Conservation (phyloP, 164 flowering plant species). For the Pachysandra terminalis region DNA sequence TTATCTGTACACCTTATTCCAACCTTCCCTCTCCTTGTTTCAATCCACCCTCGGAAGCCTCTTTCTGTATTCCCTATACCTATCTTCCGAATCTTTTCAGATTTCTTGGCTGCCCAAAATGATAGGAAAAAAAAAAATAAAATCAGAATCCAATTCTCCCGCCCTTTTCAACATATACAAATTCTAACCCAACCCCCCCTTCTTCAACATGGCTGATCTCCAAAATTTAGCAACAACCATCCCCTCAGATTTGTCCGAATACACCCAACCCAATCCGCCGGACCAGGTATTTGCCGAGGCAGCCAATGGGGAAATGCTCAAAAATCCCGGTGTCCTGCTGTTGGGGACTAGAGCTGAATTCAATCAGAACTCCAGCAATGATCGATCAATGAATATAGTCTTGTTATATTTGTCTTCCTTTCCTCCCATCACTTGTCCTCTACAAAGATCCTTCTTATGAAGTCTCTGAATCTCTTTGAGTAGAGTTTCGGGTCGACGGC, state of each 20-base stretch:
- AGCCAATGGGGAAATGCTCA: too few relatives aligned
- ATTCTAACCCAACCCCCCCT: not conserved
- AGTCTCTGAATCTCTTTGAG: conserved; percentile 71
- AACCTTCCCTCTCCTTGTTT: not conserved
- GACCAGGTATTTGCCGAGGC: too few relatives aligned
- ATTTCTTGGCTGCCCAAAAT: conserved; percentile 6
- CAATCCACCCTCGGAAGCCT: not conserved
- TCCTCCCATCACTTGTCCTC: conserved; percentile 43
- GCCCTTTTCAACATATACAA: not conserved
- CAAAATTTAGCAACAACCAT: conserved; percentile 6
- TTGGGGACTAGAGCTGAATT: not conserved
- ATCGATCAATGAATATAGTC: not conserved
- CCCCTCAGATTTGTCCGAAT: too few relatives aligned
- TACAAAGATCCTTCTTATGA: conserved; percentile 56
- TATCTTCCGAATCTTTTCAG: conserved; percentile 9
- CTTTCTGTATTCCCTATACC: conserved; percentile 5
- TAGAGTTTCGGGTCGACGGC: conserved; percentile 92
- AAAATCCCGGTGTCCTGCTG: not conserved
- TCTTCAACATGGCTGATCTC: conserved; percentile 10
- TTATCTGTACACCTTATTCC: not conserved
- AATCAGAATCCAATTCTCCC: not conserved
- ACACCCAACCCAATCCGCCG: too few relatives aligned
- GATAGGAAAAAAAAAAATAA: not conserved
- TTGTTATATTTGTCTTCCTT: not conserved
- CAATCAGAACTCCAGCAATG: not conserved